Evolutionary conservation across 352 stramenopile genomes (phyloP).

Genomic region (Elongisporangium undulatum): DNA sequence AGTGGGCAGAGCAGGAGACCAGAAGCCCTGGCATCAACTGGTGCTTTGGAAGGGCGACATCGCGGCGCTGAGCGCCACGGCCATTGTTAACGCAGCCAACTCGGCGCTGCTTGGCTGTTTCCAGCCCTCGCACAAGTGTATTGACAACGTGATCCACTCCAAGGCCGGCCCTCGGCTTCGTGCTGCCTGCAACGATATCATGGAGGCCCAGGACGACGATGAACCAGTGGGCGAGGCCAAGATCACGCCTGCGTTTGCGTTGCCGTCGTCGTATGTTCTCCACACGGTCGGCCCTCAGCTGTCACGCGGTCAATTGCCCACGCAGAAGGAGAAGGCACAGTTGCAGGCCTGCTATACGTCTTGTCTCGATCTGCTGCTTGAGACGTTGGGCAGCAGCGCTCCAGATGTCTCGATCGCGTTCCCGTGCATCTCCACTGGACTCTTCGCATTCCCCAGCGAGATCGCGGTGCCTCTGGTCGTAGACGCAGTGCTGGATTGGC

Average conservation of each 20-base stretch:
- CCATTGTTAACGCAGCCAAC: conserved; percentile 71
- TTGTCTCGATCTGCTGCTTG: conserved; percentile 38
- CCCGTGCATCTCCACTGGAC: conserved; percentile 59
- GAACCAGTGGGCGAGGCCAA: conserved; percentile 43
- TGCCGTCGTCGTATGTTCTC: conserved; percentile 50
- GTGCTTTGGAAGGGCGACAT: conserved; percentile 68
- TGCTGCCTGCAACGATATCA: conserved; percentile 42
- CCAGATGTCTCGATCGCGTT: conserved; percentile 51
- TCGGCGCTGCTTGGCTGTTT: conserved; percentile 59
- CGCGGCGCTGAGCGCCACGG: conserved; percentile 46
- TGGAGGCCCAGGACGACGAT: conserved; percentile 27
- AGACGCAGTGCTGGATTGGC: conserved; percentile 41
- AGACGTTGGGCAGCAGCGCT: conserved; percentile 11
- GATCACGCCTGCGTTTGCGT: conserved; percentile 51
- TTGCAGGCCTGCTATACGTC: conserved; percentile 44
- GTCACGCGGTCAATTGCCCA: conserved; percentile 16
- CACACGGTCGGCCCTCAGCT: conserved; percentile 64
- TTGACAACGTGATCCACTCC: conserved; percentile 74
- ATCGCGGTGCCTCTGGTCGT: conserved; percentile 40
- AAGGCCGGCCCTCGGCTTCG: conserved; percentile 54
- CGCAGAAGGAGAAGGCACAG: conserved; percentile 18
- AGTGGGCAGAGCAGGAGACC: too few relatives aligned
- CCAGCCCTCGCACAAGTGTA: conserved; percentile 59
- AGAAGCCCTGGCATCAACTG: conserved; percentile 27
- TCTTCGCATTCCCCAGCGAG: conserved; percentile 66